Conservation (phyloP, 257 asterid genomes). For the Solanum chilense region DNA sequence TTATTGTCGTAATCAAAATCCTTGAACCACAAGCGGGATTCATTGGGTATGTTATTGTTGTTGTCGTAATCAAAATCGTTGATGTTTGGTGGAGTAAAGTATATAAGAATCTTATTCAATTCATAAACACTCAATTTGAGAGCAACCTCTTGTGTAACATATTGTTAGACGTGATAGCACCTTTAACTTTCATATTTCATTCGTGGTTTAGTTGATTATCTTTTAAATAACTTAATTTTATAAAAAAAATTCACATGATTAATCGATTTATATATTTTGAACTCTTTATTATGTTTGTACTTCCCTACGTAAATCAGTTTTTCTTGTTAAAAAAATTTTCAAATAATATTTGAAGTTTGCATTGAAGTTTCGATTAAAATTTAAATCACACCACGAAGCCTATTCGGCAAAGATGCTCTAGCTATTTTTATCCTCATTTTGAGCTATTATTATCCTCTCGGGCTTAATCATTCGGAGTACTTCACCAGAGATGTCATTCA, state of each 20-base stretch:
- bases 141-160: too few species aligned
- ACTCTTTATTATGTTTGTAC: background rate
- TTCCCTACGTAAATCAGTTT: background rate
- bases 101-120: background rate
- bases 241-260: too few species aligned
- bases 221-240: background rate
- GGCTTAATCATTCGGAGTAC: too few species aligned
- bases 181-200: too few species aligned
- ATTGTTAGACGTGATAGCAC: too few species aligned
- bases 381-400: too few species aligned
- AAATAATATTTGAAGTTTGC: too few species aligned
- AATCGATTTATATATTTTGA: background rate
- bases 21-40: background rate
- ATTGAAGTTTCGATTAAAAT: too few species aligned
- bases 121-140: background rate
- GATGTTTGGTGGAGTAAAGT: background rate
- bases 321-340: too few species aligned
- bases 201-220: background rate
- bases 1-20: background rate
- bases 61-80: background rate
- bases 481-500: too few species aligned
- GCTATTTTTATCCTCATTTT: too few species aligned
- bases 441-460: too few species aligned
- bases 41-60: background rate
- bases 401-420: fast-evolving